These are phyloP conservation scores for Trametes versicolor DNA, from an alignment of 1,284 basidiomycete genomes.

Conservation along the genomic window DNA sequence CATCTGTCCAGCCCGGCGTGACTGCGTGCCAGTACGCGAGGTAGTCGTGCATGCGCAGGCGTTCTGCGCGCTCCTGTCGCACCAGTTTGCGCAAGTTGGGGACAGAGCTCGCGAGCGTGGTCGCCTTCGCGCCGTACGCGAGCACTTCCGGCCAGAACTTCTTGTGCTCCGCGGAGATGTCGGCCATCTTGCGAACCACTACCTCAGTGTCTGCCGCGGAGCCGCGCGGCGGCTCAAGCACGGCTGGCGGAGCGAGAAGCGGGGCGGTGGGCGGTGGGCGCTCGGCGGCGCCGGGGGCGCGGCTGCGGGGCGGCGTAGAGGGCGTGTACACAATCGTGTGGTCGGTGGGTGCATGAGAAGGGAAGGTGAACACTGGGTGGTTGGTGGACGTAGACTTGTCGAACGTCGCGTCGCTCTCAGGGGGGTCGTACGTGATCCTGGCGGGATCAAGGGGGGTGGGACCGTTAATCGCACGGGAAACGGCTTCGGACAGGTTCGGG, in stretches of 20 bases:
- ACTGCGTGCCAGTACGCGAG: conserved; percentile 16
- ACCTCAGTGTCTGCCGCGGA: conserved; percentile 9
- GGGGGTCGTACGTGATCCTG: neutral
- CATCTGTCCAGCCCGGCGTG: conserved; percentile 18
- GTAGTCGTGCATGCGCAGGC: conserved; percentile 16
- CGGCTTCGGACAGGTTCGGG: neutral
- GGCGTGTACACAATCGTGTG: neutral
- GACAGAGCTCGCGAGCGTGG: neutral
- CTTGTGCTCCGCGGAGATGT: conserved; percentile 12
- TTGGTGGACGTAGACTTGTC: neutral
- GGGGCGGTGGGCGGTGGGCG: neutral
- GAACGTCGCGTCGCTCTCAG: neutral
- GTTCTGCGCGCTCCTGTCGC: conserved; percentile 16
- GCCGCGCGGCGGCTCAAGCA: neutral
- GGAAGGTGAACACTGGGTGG: neutral
- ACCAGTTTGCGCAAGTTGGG: conserved; percentile 9
- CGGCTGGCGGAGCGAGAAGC: neutral
- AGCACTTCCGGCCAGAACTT: neutral
- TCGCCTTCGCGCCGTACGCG: neutral
- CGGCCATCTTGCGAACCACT: conserved; percentile 13
- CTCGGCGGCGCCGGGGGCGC: neutral
- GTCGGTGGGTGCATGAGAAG: neutral
- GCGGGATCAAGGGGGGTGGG: neutral
- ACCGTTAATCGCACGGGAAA: neutral
- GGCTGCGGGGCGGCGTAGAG: neutral